These are phyloP conservation scores for Xylaria sp. DNA, from an alignment of 2,329 filamentous ascomycete species.

Conservation along the genomic window DNA sequence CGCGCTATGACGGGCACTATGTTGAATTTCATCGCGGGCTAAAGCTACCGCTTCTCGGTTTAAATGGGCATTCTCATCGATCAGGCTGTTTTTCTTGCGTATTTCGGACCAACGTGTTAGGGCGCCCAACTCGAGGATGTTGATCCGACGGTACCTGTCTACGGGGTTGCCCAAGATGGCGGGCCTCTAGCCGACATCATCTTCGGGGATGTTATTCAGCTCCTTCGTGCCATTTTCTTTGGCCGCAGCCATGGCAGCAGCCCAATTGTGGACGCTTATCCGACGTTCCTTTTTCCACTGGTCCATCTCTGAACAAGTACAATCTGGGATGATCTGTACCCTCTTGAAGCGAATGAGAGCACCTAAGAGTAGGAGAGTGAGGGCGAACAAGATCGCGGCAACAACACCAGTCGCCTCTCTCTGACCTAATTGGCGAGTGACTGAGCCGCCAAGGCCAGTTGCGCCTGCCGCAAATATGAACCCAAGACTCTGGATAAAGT, in stretches of 20 bases:
- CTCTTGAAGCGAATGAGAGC: constrained; percentile 69
- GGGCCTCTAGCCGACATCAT: constrained; percentile 68
- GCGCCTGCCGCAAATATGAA: constrained; percentile 73
- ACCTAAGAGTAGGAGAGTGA: constrained; percentile 67
- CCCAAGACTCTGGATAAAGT: constrained; percentile 70
- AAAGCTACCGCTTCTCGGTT: constrained; percentile 44
- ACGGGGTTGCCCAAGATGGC: constrained; percentile 74
- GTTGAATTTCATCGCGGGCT: constrained; percentile 41
- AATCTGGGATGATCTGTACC: constrained; percentile 71
- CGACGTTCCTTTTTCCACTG: constrained; percentile 56
- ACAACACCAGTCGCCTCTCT: constrained; percentile 71
- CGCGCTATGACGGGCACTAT: constrained; percentile 39
- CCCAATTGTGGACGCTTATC: constrained; percentile 53
- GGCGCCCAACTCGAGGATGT: constrained; percentile 70
- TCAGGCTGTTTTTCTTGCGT: constrained; percentile 61
- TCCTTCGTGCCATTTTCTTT: constrained; percentile 39
- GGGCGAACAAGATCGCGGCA: constrained; percentile 67
- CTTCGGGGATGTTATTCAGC: constrained; percentile 50
- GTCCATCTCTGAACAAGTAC: constrained; percentile 61
- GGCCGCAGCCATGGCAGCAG: constrained; percentile 45
- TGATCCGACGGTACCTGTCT: constrained; percentile 71
- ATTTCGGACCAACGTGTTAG: constrained; percentile 78
- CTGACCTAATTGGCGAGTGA: constrained; percentile 69
- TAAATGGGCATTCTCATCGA: constrained; percentile 51
- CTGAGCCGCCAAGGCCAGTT: constrained; percentile 70